These are phyloP conservation scores for Draba incana DNA, from an alignment of 345 rosid genomes.

Conservation along the genomic window DNA sequence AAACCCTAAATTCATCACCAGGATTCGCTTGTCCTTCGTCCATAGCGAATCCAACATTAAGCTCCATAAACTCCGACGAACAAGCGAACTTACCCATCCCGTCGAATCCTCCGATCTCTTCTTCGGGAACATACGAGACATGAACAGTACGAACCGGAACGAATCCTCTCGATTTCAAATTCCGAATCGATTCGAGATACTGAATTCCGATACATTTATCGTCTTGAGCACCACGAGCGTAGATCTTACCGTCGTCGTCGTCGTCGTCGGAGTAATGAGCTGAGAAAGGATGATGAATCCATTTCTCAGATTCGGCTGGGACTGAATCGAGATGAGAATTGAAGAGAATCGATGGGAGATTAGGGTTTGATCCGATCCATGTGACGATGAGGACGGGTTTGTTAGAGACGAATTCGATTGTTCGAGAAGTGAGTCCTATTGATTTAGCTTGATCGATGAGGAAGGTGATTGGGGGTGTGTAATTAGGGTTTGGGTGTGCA, in stretches of 20 bases:
- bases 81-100: slow-evolving; percentile 62
- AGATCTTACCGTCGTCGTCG: slow-evolving; percentile 69
- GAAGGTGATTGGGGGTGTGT: slow-evolving; percentile 59
- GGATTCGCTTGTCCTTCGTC: slow-evolving; percentile 91
- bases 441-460: slow-evolving; percentile 59
- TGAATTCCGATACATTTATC: slow-evolving; percentile 86
- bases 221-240: slow-evolving; percentile 87
- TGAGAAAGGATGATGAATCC: slow-evolving; percentile 88
- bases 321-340: slow-evolving; percentile 97
- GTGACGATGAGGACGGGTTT: slow-evolving; percentile 70
- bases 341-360: slow-evolving; percentile 72
- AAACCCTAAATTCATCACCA: slow-evolving; percentile 65
- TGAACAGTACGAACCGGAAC: slow-evolving; percentile 64
- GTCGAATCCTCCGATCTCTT: slow-evolving; percentile 79
- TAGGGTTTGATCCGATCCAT: slow-evolving; percentile 74
- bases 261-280: slow-evolving; percentile 59
- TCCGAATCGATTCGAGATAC: slow-evolving; percentile 77
- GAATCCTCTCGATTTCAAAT: slow-evolving; percentile 52
- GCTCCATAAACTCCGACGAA: slow-evolving; percentile 60
- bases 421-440: slow-evolving; percentile 50
- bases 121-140: slow-evolving; percentile 73
- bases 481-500: slow-evolving; percentile 83
- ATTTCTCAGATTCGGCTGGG: slow-evolving; percentile 75
- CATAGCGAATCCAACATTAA: slow-evolving; percentile 78
- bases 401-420: slow-evolving; percentile 51